These are phyloP conservation scores for Cryptosporidium sp. DNA, from an alignment of 169 alveolate genomes.

Conservation along the genomic window DNA sequence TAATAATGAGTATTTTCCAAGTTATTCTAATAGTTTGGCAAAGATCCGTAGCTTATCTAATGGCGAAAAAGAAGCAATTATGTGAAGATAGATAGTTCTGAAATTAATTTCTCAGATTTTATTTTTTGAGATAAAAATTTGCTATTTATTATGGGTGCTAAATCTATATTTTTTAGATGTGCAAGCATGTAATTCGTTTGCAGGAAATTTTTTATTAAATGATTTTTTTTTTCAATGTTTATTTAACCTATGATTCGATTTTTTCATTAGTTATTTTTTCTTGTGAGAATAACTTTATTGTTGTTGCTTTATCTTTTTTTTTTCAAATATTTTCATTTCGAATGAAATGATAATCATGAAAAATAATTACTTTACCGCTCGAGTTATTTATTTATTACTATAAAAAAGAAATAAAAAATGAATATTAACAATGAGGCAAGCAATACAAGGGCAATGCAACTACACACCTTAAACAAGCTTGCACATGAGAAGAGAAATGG, in stretches of 20 bases:
- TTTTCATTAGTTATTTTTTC: no score
- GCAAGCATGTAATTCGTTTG: neutral
- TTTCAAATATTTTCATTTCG: neutral
- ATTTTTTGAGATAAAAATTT: neutral
- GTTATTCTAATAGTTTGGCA: neutral
- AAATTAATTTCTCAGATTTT: neutral
- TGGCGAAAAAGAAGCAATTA: slow-evolving; percentile 9
- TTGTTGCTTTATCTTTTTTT: no score
- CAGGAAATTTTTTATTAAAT: no score
- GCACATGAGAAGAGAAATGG: slow-evolving; percentile 18
- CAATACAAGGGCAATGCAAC: slow-evolving; percentile 72
- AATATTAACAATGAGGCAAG: slow-evolving; percentile 71
- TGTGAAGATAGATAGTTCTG: neutral
- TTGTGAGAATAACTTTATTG: neutral
- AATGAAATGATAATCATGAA: neutral
- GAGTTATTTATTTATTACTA: neutral
- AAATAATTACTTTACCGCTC: neutral
- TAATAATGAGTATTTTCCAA: neutral
- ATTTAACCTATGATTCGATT: no score
- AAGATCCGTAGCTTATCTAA: slow-evolving; percentile 12
- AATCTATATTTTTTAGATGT: neutral
- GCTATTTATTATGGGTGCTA: neutral
- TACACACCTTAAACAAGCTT: slow-evolving; percentile 33
- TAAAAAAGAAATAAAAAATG: slow-evolving; percentile 23
- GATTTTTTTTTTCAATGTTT: no score